Base-by-base conservation (phyloP, 2,329 filamentous ascomycete species). In the Colletotrichum lini region DNA sequence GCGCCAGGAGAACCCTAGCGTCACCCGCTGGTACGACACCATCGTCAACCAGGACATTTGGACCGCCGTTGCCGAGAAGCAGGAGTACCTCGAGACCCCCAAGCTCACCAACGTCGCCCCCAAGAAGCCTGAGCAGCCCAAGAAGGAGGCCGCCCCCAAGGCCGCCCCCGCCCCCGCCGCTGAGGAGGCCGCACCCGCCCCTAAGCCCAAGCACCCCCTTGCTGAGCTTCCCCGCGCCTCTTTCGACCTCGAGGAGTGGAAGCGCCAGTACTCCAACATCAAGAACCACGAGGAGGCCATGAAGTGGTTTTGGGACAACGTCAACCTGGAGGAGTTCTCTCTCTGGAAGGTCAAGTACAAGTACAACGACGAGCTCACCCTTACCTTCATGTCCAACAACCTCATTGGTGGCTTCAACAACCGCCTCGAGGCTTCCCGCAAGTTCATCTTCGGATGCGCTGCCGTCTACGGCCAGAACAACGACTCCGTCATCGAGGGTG, bases 301-400 rank as follows among this genome's bases (percentile, higher is more conserved):
- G 79, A 95, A 96, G 84, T 98, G 93, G 93, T 98, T 99, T 92
- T 99, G 96, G 96, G 92, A 98, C 87, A 94, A 97, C 84, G 90
- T 91, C 85, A 96, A 96, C 81, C 92, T 96, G 78, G 92, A 95
- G 76, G 96, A 99, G 86, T 99, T 96, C 91, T 97, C 95, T 67
- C 86, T 99, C 84, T 99, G 95, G 94, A 91, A 91, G 83, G 87
- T 95, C 78, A 92, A 95, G 86, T 99, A 98, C 92, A 98, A 98
- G 92, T 99, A 99, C 90, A 97, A 98, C 86, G 92, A 98, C 73
- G 96, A 99, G 91, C 90, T 99, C 77, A 98, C 94, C 81, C 88
- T 96, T 85, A 93, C 93, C 81, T 99, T 99, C 93, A 99, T 99
- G 96, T 96, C 94, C 78, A 94, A 93, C 90, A 99, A 99, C 91